Base-by-base conservation (phyloP, 805 yeast species). In the Kazachstania psychrophila region DNA sequence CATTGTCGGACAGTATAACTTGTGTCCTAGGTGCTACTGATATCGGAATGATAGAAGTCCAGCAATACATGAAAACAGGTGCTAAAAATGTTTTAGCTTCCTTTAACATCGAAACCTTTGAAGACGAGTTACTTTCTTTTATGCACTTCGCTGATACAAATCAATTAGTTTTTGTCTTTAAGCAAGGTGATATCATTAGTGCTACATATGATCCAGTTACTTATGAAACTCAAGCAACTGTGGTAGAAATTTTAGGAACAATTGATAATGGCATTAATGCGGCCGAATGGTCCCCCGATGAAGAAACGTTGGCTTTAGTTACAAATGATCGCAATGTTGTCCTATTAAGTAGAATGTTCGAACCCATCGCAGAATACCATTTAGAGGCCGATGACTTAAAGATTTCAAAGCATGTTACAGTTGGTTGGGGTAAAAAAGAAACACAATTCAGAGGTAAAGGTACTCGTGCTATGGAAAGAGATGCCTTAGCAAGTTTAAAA, bases 401-500 rank as follows among this genome's bases (percentile, higher is more conserved):
- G 23, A 61, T 74, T 34, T 78, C 87, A 2, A 79, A 77, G 46
- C 95, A 92, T 54, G 96, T 92, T 25, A 79, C 89, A 19, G 96
- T 92, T 29, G 99, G 99, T 18, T 92, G 99, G 99, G 99, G 99
- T 53, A 83, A 81, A 43, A 79, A 80, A 47, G 97, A 89, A 58
- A 92, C 99, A 0, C 99, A 92, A 62, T 92, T 92, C 60, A 77
- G 81, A 60, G 99, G 99, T 35, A 79, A 73, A 52, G 98, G 98
- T 44, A 92, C 83, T 22, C 79, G 79, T 50, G 86, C 82, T 6
- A 53, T 73, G 42, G 94, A 82, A 60, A 70, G 89, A 60, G 81
- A 54, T 18, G 69, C 72, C 6, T 44, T 66, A 26, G 67, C 77
- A 51, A 56, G 68, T 40, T 53, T 68, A 28, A 63, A 64, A 40